Base-by-base conservation (phyloP, 2,329 filamentous ascomycete species). In the Aspergillus fumigatiaffinis region DNA sequence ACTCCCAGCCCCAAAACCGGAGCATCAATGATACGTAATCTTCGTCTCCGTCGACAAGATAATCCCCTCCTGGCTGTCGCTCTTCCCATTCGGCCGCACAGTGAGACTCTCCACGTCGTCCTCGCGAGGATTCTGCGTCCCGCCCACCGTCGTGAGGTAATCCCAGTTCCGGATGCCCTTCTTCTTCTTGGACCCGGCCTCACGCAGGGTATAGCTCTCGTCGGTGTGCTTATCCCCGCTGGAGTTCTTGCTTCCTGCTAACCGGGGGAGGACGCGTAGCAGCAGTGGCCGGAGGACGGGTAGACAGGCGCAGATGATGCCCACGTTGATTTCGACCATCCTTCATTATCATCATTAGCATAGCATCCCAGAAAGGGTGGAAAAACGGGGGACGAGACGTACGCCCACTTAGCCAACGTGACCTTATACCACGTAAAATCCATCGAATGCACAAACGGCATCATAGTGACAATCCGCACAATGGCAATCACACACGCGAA, bases 261-360 rank as follows among this genome's bases (percentile, higher is more conserved):
- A 14, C 6, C 28, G 50, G 17, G 58, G 57, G 42, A 57, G 50
- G 17, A 38, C 12, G 7, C 41, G 58, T 14, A 54, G 23, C 1
- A 61, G 23, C 3, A 61, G 52, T 3, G 60, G 60, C 9, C 60
- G 60, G 29, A 61, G 38, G 10, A 48, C 46, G 4, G 60, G 60
- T 4, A 61, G 60, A 25, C 57, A 60, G 17, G 60, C 52, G 17
- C 57, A 61, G 26, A 61, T 60, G 35, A 61, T 61, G 7, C 60
- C 57, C n/a, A 62, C 58, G 25, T 62, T 62, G 35, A 62, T 58
- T 35, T 62, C 60, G 17, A 62, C 55, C 60, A 62, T 60, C 1
- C 60, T 60, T 29, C 25, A n/a, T 8, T 29, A n/a, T 28, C 2
- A 8, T 10, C 14, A 20, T 41, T 4, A 51, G 29, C 25, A 35